Evolutionary conservation across 495 filamentous ascomycete species (phyloP).

Genomic region (Penicillium daleae): DNA sequence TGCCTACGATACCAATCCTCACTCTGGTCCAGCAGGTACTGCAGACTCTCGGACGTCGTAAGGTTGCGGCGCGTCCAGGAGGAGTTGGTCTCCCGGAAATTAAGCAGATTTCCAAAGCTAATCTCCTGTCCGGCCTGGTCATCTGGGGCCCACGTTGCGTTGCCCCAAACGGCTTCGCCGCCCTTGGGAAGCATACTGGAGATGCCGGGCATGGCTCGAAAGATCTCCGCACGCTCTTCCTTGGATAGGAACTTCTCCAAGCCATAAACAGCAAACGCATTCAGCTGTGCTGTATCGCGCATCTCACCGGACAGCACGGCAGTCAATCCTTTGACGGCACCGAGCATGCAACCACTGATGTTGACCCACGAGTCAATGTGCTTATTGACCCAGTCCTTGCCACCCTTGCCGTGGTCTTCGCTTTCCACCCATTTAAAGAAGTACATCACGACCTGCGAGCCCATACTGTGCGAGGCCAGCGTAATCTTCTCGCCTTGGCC

Average conservation of each 20-base stretch:
- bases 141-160: slow-evolving; percentile 86
- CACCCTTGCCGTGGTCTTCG: slow-evolving; percentile 75
- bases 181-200: slow-evolving; percentile 98
- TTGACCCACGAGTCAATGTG: slow-evolving; percentile 97
- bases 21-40: slow-evolving; percentile 74
- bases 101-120: slow-evolving; percentile 81
- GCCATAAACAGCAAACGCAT: slow-evolving; percentile 96
- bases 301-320: slow-evolving; percentile 95
- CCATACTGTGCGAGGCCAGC: slow-evolving; percentile 95
- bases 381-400: slow-evolving; percentile 85
- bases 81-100: slow-evolving; percentile 75
- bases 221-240: slow-evolving; percentile 89
- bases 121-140: slow-evolving; percentile 72
- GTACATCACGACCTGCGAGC: slow-evolving; percentile 91
- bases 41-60: slow-evolving; percentile 74
- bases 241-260: slow-evolving; percentile 93
- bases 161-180: slow-evolving; percentile 92
- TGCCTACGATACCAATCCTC: slow-evolving; percentile 85
- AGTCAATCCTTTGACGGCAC: slow-evolving; percentile 87
- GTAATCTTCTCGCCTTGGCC: slow-evolving; percentile 77
- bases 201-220: slow-evolving; percentile 95
- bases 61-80: slow-evolving; percentile 71
- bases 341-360: slow-evolving; percentile 96
- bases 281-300: slow-evolving; percentile 96
- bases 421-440: slow-evolving; percentile 98